Conservation (phyloP, 1,284 basidiomycete species). For the Pyrrhoderma lamaoense region DNA sequence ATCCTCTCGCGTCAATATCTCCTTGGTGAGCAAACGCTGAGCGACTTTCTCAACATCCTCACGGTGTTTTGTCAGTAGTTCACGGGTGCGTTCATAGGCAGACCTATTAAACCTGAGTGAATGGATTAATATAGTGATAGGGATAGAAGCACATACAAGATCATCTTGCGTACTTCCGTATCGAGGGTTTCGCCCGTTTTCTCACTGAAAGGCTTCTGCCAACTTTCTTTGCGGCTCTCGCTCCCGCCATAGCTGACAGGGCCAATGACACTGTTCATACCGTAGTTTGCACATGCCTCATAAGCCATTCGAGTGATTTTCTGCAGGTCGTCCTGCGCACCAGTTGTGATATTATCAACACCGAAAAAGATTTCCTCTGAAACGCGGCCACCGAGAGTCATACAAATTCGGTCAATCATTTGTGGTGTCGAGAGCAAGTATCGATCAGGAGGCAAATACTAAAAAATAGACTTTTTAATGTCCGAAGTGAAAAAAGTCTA, state of each 20-base stretch:
- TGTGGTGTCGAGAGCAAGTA: conserved; percentile 95
- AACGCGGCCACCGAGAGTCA: conserved; percentile 98
- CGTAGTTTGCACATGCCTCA: conserved; percentile 90
- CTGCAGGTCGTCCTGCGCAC: conserved; percentile 95
- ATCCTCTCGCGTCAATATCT: conserved; percentile 91
- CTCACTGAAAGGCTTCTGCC: conserved; percentile 98
- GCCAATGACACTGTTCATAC: conserved; percentile 93
- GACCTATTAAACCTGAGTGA: conserved; percentile 33
- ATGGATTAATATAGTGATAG: neutral
- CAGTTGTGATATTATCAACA: conserved; percentile 88
- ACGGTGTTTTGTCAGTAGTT: conserved; percentile 76
- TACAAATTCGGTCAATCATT: conserved; percentile 93
- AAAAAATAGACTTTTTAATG: conserved; percentile 16
- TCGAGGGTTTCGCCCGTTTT: conserved; percentile 94
- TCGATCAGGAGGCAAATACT: conserved; percentile 94
- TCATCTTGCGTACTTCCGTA: conserved; percentile 90
- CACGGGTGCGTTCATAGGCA: conserved; percentile 81
- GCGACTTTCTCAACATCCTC: conserved; percentile 95
- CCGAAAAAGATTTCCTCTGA: conserved; percentile 99
- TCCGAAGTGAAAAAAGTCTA: conserved; percentile 5
- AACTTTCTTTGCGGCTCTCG: conserved; percentile 77
- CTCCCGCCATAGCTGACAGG: conserved; percentile 92
- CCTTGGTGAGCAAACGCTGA: conserved; percentile 82
- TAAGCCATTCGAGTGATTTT: conserved; percentile 99
- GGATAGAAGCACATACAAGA: conserved; percentile 45